Evolutionary conservation across 2,329 filamentous ascomycete genomes (phyloP).

Genomic region (Dichotomopilus funicola): DNA sequence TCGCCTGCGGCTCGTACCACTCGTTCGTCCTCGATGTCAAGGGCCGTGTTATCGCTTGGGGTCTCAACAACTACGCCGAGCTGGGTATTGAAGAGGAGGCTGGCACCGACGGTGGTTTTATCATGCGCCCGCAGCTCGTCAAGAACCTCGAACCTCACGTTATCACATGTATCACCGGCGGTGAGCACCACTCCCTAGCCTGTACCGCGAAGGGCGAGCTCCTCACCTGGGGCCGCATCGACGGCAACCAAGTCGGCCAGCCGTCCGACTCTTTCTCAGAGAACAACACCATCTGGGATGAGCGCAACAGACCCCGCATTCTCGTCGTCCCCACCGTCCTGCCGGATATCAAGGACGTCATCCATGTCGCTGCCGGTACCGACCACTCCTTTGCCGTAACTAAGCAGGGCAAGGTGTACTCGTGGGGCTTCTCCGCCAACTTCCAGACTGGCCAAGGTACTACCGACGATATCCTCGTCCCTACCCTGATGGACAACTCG

Average conservation of each 20-base stretch:
- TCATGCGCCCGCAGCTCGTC: constrained; percentile 66
- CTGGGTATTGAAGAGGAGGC: constrained; percentile 59
- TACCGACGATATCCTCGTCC: constrained; percentile 70
- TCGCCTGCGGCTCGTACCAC: constrained; percentile 69
- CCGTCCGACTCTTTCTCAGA: constrained; percentile 49
- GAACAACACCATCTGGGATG: constrained; percentile 57
- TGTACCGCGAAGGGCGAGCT: constrained; percentile 51
- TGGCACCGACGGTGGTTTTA: constrained; percentile 60
- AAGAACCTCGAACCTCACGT: constrained; percentile 55
- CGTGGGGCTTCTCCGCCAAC: constrained; percentile 74
- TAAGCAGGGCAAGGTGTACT: constrained; percentile 61
- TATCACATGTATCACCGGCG: constrained; percentile 63
- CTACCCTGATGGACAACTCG: constrained; percentile 77
- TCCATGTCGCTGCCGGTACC: constrained; percentile 54
- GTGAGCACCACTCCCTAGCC: constrained; percentile 66
- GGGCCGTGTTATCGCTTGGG: constrained; percentile 72
- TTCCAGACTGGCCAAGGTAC: constrained; percentile 75
- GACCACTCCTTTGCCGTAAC: constrained; percentile 71
- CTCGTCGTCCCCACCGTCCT: constrained; percentile 59
- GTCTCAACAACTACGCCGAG: constrained; percentile 81
- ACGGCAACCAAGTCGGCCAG: constrained; percentile 51
- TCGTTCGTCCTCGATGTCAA: constrained; percentile 70
- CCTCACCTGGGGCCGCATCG: constrained; percentile 54
- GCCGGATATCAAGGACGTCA: constrained; percentile 49
- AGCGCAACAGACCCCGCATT: constrained; percentile 61